Evolutionary conservation across 2,329 filamentous ascomycete genomes (phyloP).

Genomic region (Mycogone perniciosa): DNA sequence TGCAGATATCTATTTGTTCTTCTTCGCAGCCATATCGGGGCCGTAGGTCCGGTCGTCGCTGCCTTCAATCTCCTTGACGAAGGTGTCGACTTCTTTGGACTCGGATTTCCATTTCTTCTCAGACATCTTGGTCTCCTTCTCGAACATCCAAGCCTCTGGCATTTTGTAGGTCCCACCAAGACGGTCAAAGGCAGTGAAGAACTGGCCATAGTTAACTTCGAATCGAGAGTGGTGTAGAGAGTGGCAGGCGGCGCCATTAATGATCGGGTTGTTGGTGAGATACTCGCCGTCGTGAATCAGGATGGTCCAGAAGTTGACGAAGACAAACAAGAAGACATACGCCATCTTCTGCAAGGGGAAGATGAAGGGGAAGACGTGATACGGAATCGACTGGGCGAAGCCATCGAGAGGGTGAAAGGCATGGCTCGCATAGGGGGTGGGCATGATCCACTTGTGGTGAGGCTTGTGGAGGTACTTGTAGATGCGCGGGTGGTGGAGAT

Average conservation of each 20-base stretch:
- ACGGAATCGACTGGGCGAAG: slow-evolving; percentile 80
- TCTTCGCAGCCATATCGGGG: slow-evolving; percentile 36
- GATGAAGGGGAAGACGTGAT: slow-evolving; percentile 88
- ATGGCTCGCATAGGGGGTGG: slow-evolving; percentile 84
- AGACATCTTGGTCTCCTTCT: slow-evolving; percentile 79
- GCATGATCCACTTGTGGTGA: slow-evolving; percentile 99
- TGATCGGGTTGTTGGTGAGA: slow-evolving; percentile 78
- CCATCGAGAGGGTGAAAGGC: slow-evolving; percentile 95
- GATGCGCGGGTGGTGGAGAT: slow-evolving; percentile 65
- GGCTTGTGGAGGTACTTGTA: slow-evolving; percentile 94
- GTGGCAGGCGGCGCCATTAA: slow-evolving; percentile 95
- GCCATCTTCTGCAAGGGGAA: slow-evolving; percentile 90
- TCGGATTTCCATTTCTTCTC: slow-evolving; percentile 74
- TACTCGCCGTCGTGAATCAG: slow-evolving; percentile 96
- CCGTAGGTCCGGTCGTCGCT: slow-evolving; percentile 45
- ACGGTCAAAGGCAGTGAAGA: slow-evolving; percentile 87
- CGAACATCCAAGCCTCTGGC: slow-evolving; percentile 82
- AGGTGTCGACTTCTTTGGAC: slow-evolving; percentile 65
- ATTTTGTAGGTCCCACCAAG: slow-evolving; percentile 79
- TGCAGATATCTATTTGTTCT: slow-evolving; percentile 26
- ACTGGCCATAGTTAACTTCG: slow-evolving; percentile 80
- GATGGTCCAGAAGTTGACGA: slow-evolving; percentile 96
- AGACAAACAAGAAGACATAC: slow-evolving; percentile 78
- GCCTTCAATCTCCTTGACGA: slow-evolving; percentile 65
- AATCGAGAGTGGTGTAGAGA: slow-evolving; percentile 58